These are phyloP conservation scores for Metschnikowia lachancei DNA, from an alignment of 805 yeast species.

Conservation along the genomic window DNA sequence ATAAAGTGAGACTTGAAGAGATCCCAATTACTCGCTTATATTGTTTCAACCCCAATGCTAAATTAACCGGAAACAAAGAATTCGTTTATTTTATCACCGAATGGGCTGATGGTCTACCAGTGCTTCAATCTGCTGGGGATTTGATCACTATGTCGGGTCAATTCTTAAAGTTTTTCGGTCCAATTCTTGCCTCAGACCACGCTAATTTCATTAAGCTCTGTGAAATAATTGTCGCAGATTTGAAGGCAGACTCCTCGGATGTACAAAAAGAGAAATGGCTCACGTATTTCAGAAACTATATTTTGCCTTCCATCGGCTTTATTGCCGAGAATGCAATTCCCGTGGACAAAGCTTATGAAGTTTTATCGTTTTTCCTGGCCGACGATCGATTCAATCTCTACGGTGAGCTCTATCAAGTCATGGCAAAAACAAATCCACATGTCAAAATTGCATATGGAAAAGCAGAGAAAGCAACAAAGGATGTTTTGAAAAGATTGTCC, in stretches of 20 bases:
- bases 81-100: constrained; percentile 43
- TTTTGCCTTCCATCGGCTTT: constrained; percentile 60
- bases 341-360: constrained; percentile 55
- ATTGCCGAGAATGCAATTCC: constrained; percentile 57
- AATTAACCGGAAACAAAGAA: constrained; percentile 24
- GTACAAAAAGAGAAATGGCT: constrained; percentile 43
- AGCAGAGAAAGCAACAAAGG: constrained; percentile 78
- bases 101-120: constrained; percentile 48
- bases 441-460: constrained; percentile 58
- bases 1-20: constrained; percentile 29
- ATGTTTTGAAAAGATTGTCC: constrained; percentile 74
- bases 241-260: constrained; percentile 19
- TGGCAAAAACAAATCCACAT: constrained; percentile 53
- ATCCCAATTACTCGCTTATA: constrained; percentile 19
- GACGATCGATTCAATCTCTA: constrained; percentile 73
- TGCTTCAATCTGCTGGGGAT: constrained; percentile 38
- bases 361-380: constrained; percentile 53
- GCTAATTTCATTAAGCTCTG: constrained; percentile 55
- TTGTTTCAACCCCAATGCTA: constrained; percentile 33
- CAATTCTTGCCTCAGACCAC: constrained; percentile 49
- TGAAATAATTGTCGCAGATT: constrained; percentile 50
- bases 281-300: constrained; percentile 57
- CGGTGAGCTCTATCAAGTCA: constrained; percentile 66
- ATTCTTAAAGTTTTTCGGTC: constrained; percentile 53
- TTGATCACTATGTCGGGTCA: constrained; percentile 48